Evolutionary conservation across 1,284 basidiomycete genomes (phyloP).

Genomic region (Ceratobasidium sp.): DNA sequence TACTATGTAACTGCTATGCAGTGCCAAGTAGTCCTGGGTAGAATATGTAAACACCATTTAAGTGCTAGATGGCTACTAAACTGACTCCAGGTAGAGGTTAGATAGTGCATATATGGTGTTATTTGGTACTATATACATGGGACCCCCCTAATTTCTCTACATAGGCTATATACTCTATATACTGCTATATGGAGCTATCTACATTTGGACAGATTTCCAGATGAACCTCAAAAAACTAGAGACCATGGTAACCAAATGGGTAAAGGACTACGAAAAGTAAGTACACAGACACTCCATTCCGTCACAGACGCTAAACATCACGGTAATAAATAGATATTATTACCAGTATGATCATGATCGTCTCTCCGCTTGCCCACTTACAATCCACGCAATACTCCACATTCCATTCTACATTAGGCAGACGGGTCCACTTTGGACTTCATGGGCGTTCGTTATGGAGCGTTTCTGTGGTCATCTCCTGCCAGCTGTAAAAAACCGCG

Average conservation of each 20-base stretch:
- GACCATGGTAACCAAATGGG: slow-evolving; percentile 54
- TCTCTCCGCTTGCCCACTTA: slow-evolving; percentile 58
- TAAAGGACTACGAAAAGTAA: slow-evolving; percentile 54
- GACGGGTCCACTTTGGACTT: slow-evolving; percentile 60
- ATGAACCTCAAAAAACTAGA: too few species aligned
- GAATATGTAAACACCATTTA: too few species aligned
- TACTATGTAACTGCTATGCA: too few species aligned
- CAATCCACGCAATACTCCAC: slow-evolving; percentile 62
- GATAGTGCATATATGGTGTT: too few species aligned
- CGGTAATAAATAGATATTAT: slow-evolving; percentile 56
- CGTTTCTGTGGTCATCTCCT: slow-evolving; percentile 53
- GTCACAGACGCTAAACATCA: background rate
- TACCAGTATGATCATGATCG: slow-evolving; percentile 57
- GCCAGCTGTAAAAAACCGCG: slow-evolving; percentile 51
- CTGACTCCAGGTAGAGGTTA: too few species aligned
- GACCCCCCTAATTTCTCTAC: too few species aligned
- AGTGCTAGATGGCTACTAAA: too few species aligned
- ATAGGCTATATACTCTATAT: too few species aligned
- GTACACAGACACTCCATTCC: slow-evolving; percentile 24
- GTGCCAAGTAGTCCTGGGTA: too few species aligned
- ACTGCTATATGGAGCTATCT: too few species aligned
- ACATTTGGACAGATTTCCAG: too few species aligned
- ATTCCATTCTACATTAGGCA: slow-evolving; percentile 56
- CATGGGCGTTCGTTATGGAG: slow-evolving; percentile 63
- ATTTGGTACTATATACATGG: too few species aligned